These are phyloP conservation scores for Candida michaelii DNA, from an alignment of 805 yeast genomes.

Conservation along the genomic window DNA sequence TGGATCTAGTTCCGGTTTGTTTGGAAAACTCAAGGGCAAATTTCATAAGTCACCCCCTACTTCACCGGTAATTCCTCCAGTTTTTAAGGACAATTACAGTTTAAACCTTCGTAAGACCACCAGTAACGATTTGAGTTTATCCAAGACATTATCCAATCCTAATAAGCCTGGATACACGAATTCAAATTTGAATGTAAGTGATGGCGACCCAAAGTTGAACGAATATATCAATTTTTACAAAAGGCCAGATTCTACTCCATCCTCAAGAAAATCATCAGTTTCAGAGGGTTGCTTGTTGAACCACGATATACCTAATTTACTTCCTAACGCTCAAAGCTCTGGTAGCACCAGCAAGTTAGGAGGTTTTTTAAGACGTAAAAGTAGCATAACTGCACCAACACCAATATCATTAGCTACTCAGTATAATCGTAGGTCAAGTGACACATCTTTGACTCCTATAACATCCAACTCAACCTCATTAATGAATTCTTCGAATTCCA, in stretches of 20 bases:
- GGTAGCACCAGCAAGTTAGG: slow-evolving; percentile 19
- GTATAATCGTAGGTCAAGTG: slow-evolving; percentile 15
- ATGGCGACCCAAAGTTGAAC: slow-evolving; percentile 32
- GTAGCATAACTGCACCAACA: slow-evolving; percentile 13
- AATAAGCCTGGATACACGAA: neutral
- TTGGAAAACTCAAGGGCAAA: slow-evolving; percentile 37
- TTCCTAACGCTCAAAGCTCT: neutral
- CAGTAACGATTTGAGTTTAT: slow-evolving; percentile 7
- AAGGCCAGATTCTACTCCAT: slow-evolving; percentile 21
- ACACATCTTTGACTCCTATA: slow-evolving; percentile 2
- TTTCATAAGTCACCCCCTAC: slow-evolving; percentile 22
- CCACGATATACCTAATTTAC: neutral
- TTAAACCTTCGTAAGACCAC: slow-evolving; percentile 11
- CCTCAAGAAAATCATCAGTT: slow-evolving; percentile 17
- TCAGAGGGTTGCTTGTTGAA: slow-evolving; percentile 9
- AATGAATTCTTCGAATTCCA: neutral
- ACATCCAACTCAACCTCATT: neutral
- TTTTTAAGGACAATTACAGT: slow-evolving; percentile 15
- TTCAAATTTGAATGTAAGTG: neutral
- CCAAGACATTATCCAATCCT: slow-evolving; percentile 4
- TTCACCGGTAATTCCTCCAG: slow-evolving; percentile 9
- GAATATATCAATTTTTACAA: slow-evolving; percentile 37
- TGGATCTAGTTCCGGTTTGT: slow-evolving; percentile 20
- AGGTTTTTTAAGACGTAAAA: slow-evolving; percentile 30
- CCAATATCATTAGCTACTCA: slow-evolving; percentile 17